A percentile compares a stretch with the other conserved stretches of the same genome.
These are phyloP conservation scores for Penicillium taxi DNA, from an alignment of 495 filamentous ascomycete species.

Conservation along the genomic window DNA sequence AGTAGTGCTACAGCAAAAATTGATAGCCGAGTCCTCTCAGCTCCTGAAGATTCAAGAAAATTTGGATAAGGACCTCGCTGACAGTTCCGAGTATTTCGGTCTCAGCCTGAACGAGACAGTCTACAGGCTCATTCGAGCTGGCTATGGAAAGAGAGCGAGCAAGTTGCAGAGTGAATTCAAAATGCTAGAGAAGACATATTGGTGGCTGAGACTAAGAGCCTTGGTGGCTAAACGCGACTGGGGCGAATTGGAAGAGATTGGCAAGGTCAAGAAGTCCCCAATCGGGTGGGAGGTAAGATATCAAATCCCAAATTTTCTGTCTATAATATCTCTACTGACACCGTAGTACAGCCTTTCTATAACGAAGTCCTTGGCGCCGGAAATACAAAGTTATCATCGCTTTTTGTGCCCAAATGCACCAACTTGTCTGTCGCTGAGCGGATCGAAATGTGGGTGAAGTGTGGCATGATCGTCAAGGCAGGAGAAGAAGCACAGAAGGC, in stretches of 20 bases:
- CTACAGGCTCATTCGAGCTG: constrained; percentile 67
- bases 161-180: constrained; percentile 89
- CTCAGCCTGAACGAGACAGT: constrained; percentile 85
- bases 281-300: constrained; percentile 87
- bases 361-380: constrained; percentile 82
- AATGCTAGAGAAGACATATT: constrained; percentile 77
- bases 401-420: constrained; percentile 84
- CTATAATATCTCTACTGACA: constrained; percentile 19
- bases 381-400: constrained; percentile 75
- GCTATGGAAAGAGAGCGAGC: constrained; percentile 70
- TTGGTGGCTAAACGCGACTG: constrained; percentile 84
- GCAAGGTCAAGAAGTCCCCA: constrained; percentile 62
- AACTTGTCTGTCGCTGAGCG: constrained; percentile 52
- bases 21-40: constrained; percentile 66
- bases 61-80: constrained; percentile 70
- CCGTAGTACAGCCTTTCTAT: constrained; percentile 65
- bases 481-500: constrained; percentile 82
- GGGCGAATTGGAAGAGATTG: constrained; percentile 83
- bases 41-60: constrained; percentile 78
- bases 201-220: constrained; percentile 87
- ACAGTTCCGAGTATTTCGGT: constrained; percentile 61
- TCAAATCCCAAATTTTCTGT: constrained; percentile 4
- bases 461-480: constrained; percentile 81
- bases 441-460: constrained; percentile 94
- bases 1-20: constrained; percentile 57